Evolutionary conservation across 129 eudicot species (phyloP).

Genomic region (Ambrosia artemisiifolia): DNA sequence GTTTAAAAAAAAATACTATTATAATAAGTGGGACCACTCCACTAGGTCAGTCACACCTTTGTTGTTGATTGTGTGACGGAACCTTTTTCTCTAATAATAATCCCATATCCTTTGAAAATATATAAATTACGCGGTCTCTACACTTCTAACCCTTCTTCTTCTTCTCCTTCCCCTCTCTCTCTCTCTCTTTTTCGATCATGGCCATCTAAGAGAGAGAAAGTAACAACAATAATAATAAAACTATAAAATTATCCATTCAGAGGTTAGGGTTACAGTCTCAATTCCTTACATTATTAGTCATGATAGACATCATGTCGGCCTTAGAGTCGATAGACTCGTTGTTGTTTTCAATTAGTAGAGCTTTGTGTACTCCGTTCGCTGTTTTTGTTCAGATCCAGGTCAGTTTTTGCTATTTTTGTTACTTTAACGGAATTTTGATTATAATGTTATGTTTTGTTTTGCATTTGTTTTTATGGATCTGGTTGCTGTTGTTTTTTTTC

Average conservation of each 20-base stretch:
- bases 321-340: slow-evolving; percentile 51
- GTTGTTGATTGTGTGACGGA: neutral
- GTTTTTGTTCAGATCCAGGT: slow-evolving; percentile 96
- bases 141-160: slow-evolving; percentile 20
- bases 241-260: neutral
- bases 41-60: too few species aligned
- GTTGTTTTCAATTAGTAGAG: slow-evolving; percentile 63
- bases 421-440: neutral
- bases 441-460: neutral
- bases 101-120: slow-evolving; percentile 39
- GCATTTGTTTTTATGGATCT: slow-evolving; percentile 17
- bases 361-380: slow-evolving; percentile 53
- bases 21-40: too few species aligned
- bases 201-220: slow-evolving; percentile 55
- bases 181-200: slow-evolving; percentile 37
- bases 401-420: neutral
- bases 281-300: neutral
- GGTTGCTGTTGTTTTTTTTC: neutral
- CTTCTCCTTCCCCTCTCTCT: slow-evolving; percentile 31
- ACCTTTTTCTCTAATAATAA: slow-evolving; percentile 10
- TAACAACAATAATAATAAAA: neutral
- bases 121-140: slow-evolving; percentile 70
- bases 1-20: too few species aligned
- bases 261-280: slow-evolving; percentile 23
- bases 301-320: slow-evolving; percentile 28